phyloP scores from a whole-genome alignment of 345 rosid genomes.

The Erucastrum elatum region DNA sequence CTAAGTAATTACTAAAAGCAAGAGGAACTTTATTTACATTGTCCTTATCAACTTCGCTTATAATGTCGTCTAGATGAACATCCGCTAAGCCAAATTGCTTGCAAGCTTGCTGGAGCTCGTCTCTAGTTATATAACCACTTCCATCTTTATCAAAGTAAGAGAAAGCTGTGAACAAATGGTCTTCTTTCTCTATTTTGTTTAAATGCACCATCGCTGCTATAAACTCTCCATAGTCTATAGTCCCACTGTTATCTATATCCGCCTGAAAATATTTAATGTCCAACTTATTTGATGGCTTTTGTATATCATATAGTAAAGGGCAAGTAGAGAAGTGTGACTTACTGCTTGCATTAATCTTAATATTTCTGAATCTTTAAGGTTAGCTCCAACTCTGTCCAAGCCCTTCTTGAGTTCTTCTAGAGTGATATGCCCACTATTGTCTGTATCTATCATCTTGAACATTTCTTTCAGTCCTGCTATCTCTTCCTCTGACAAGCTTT shows the following conservation, averaged over 20 bases:
- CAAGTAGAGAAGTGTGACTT: constrained; percentile 1
- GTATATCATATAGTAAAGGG: not conserved
- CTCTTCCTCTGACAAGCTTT: constrained; percentile 85
- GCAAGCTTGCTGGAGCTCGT: constrained; percentile 88
- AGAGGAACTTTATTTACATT: constrained; percentile 45
- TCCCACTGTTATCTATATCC: constrained; percentile 87
- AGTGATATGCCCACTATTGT: constrained; percentile 81
- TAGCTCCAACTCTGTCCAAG: constrained; percentile 78
- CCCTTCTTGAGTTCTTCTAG: constrained; percentile 85
- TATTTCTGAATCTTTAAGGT: constrained; percentile 74
- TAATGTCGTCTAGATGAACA: constrained; percentile 62
- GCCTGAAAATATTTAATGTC: constrained; percentile 49
- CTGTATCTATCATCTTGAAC: constrained; percentile 94
- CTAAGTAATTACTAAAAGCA: not conserved
- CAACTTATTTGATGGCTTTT: not conserved
- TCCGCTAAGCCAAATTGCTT: constrained; percentile 69
- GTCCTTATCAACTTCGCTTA: constrained; percentile 80
- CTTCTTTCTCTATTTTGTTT: constrained; percentile 82
- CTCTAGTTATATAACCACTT: constrained; percentile 86
- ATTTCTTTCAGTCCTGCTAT: constrained; percentile 87
- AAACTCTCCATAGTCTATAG: constrained; percentile 90
- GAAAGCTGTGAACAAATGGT: constrained; percentile 81
- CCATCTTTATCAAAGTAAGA: constrained; percentile 90
- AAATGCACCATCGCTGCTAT: constrained; percentile 92
- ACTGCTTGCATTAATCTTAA: constrained; percentile 79